These are phyloP conservation scores for Fusarium xylarioides DNA, from an alignment of 2,329 filamentous ascomycete genomes.

Conservation along the genomic window DNA sequence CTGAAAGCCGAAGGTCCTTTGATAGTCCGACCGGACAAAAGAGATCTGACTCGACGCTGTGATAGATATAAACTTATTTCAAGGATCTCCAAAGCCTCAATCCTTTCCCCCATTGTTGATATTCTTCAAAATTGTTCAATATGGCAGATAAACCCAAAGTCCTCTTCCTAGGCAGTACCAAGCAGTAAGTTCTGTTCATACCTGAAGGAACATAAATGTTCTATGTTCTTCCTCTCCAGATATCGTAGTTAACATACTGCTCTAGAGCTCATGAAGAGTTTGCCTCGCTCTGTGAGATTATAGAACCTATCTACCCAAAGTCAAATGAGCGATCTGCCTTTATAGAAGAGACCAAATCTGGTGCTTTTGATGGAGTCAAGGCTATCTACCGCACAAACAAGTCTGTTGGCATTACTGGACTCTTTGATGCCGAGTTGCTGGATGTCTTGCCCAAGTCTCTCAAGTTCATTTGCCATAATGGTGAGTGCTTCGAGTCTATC, in stretches of 20 bases:
- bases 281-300: constrained; percentile 67
- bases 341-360: constrained; percentile 71
- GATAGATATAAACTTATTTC: neutral
- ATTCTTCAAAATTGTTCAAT: neutral
- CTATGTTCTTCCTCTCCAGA: neutral
- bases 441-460: constrained; percentile 62
- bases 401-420: constrained; percentile 71
- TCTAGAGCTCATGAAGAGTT: constrained; percentile 57
- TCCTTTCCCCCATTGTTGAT: neutral
- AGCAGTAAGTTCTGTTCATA: constrained; percentile 46
- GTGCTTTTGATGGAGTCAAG: constrained; percentile 70
- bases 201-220: neutral
- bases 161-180: constrained; percentile 52
- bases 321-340: constrained; percentile 73
- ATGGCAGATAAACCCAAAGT: constrained; percentile 49
- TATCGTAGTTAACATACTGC: neutral
- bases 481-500: constrained; percentile 45
- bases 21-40: neutral
- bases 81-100: neutral
- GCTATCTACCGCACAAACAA: constrained; percentile 77
- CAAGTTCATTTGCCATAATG: constrained; percentile 69
- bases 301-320: constrained; percentile 70
- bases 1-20: constrained; percentile 14
- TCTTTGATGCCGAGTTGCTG: constrained; percentile 76
- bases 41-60: neutral